Conservation (phyloP, 2,329 filamentous ascomycete genomes). For the Camptophora hylomeconis region DNA sequence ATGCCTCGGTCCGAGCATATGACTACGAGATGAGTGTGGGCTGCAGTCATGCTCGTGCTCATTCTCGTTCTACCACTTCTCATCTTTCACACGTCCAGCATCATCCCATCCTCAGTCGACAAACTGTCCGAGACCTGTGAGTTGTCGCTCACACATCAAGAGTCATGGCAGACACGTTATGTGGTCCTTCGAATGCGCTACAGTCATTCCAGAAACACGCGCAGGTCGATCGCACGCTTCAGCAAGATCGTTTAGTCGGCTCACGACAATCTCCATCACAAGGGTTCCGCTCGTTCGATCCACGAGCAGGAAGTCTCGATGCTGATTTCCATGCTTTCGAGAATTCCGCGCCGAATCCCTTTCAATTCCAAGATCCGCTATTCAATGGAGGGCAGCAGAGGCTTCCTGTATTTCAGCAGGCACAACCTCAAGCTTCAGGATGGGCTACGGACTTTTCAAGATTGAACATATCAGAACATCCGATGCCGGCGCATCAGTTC, state of each 20-base stretch:
- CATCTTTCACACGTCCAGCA: too few species aligned
- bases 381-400: constrained; percentile 12
- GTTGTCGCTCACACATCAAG: too few species aligned
- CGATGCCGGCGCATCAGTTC: constrained; percentile 37
- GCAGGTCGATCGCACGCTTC: constrained; percentile 53
- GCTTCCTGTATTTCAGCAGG: constrained; percentile 5
- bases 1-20: too few species aligned
- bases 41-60: too few species aligned
- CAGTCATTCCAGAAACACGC: constrained; percentile 61
- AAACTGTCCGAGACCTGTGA: too few species aligned
- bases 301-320: constrained; percentile 44
- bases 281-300: constrained; percentile 49
- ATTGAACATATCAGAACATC: constrained; percentile 29
- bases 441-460: constrained; percentile 37
- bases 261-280: constrained; percentile 39
- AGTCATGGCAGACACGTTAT: constrained; percentile 58
- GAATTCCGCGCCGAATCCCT: constrained; percentile 27
- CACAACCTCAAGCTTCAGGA: constrained; percentile 16
- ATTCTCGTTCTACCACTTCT: too few species aligned
- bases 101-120: too few species aligned
- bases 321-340: constrained; percentile 60
- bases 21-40: too few species aligned
- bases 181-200: constrained; percentile 62
- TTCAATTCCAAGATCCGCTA: constrained; percentile 25
- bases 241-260: constrained; percentile 53